A percentile compares a stretch with the other conserved stretches of the same genome.
Evolutionary conservation across 2,329 filamentous ascomycete species (phyloP).

Genomic region (Hysterium pulicare): DNA sequence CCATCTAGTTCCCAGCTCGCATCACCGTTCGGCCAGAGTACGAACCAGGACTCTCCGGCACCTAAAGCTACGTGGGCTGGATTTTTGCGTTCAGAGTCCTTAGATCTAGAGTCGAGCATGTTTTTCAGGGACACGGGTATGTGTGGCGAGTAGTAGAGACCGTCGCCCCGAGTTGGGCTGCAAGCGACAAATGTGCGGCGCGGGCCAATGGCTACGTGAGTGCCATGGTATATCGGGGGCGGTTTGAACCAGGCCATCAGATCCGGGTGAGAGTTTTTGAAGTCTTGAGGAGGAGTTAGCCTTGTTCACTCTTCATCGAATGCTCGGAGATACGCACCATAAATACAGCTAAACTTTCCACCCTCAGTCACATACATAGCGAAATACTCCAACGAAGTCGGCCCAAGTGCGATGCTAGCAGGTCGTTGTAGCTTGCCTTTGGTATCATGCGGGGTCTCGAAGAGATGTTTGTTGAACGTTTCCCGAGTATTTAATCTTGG

Average conservation of each 20-base stretch:
- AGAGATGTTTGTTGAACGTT: neutral
- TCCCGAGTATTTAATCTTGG: neutral
- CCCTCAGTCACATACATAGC: neutral
- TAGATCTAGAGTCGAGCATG: neutral
- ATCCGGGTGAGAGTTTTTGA: neutral
- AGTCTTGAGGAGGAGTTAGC: no score
- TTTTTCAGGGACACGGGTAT: constrained; percentile 2
- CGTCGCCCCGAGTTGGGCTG: neutral
- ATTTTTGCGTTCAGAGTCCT: neutral
- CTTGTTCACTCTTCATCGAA: no score
- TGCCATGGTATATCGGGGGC: neutral
- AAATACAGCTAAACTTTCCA: neutral
- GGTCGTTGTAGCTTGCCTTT: neutral
- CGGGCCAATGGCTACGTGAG: constrained; percentile 4
- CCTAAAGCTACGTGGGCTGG: constrained; percentile 3
- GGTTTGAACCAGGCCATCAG: neutral
- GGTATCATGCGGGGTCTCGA: neutral
- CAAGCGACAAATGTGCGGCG: constrained; percentile 1
- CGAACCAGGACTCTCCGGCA: constrained; percentile 2
- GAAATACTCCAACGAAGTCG: neutral
- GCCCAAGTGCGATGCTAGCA: neutral
- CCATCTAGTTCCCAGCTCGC: constrained; percentile 3
- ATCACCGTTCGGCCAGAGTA: constrained; percentile 4
- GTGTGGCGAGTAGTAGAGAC: neutral
- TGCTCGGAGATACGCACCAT: no score